These are phyloP conservation scores for Phialocephala sp. DNA, from an alignment of 2,329 filamentous ascomycete genomes.

Conservation along the genomic window DNA sequence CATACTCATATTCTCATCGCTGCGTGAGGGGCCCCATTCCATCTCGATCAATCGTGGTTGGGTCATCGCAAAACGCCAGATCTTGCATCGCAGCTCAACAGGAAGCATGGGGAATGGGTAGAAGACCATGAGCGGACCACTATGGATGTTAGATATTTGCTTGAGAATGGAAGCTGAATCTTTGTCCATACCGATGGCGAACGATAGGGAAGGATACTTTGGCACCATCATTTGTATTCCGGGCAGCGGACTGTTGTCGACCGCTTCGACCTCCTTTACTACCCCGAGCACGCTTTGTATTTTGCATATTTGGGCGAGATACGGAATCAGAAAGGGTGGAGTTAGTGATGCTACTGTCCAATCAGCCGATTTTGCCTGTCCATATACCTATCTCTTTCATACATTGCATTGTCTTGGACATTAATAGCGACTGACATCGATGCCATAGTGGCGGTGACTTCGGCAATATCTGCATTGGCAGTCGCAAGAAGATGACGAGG, in stretches of 20 bases:
- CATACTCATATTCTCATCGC: neutral
- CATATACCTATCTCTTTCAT: neutral
- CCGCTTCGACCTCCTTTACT: no score
- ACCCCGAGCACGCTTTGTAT: no score
- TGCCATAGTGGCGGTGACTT: neutral
- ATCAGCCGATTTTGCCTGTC: no score
- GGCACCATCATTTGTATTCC: no score
- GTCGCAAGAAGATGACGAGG: neutral
- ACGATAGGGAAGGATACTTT: no score
- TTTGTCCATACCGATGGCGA: no score
- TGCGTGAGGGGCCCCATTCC: neutral
- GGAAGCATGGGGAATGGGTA: neutral
- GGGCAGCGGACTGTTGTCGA: no score
- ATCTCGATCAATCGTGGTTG: slow-evolving; percentile 9
- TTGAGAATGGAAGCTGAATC: no score
- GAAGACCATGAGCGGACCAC: neutral
- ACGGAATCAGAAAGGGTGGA: no score
- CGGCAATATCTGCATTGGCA: neutral
- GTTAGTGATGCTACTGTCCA: no score
- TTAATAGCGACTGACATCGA: neutral
- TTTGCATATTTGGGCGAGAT: no score
- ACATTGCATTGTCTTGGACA: neutral
- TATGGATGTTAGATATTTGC: neutral
- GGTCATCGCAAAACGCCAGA: neutral
- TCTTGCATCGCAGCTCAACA: neutral